Base-by-base conservation (phyloP, 805 yeast genomes). In the Hanseniaspora occidentalis region DNA sequence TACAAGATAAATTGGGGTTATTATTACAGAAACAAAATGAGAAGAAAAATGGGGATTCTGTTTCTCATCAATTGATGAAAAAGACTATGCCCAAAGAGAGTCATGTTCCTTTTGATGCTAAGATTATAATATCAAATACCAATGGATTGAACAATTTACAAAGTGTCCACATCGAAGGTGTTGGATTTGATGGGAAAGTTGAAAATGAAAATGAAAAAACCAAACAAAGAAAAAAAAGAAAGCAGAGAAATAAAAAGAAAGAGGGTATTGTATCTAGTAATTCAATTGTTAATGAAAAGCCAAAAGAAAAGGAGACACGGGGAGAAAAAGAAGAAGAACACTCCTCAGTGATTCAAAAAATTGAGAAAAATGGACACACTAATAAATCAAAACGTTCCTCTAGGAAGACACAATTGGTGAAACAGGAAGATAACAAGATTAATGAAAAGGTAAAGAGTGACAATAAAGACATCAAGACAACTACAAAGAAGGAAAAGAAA, bases 401-500 rank as follows among this genome's bases (percentile, higher is more conserved):
- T 6, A 27, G n/a, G 6, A 27, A 27, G 14, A 6, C 14, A 27
- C 31, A 27, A 6, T 27, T 7, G 11, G 31, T 13, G n/a, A 27
- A 27, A 17, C 11, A 27, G n/a, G 16, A 27, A 13, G 6, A 27
- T n/a, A 9, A 33, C n/a, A n/a, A n/a, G n/a, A n/a, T n/a, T n/a
- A n/a, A n/a, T n/a, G n/a, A n/a, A n/a, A n/a, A n/a, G n/a, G n/a
- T n/a, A n/a, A n/a, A 6, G 36, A 20, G 13, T 7, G 20, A 10
- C 23, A 38, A 34, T 24, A 17, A 38, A 36, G 14, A 24, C 31
- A 19, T 33, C 44, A 31, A 40, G 42, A 31, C 46, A 44, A 37
- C 41, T 39, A 19, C 45, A 42, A 27, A 5, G 31, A 26, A 23
- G 19, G 40, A 38, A 38, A 44, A 41, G 40, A 41, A 34, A 35